These are phyloP conservation scores for Amanita thiersii DNA, from an alignment of 768 basidiomycete species.

Conservation along the genomic window DNA sequence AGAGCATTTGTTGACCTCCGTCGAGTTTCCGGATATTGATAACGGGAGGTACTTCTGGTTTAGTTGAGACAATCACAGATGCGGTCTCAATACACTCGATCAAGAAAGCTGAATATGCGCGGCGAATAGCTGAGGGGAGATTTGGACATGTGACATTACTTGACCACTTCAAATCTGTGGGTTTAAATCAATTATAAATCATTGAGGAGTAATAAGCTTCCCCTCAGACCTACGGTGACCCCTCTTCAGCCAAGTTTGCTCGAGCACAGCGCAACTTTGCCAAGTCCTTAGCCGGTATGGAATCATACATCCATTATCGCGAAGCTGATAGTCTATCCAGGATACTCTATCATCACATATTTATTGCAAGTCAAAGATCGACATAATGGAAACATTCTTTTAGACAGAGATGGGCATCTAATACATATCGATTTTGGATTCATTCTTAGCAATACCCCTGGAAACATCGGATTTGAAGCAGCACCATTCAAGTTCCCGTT, in stretches of 20 bases:
- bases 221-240: slow-evolving; percentile 79
- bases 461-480: slow-evolving; percentile 98
- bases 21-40: slow-evolving; percentile 91
- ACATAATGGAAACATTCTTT: slow-evolving; percentile 95
- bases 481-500: slow-evolving; percentile 95
- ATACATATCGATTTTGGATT: slow-evolving; percentile 99
- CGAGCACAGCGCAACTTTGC: slow-evolving; percentile 93
- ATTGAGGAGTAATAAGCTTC: background rate
- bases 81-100: slow-evolving; percentile 98
- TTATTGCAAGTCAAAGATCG: slow-evolving; percentile 97
- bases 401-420: slow-evolving; percentile 91
- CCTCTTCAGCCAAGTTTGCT: slow-evolving; percentile 76
- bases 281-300: slow-evolving; percentile 75
- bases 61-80: slow-evolving; percentile 98
- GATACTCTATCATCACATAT: slow-evolving; percentile 94
- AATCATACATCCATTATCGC: background rate
- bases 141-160: slow-evolving; percentile 83
- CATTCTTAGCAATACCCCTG: slow-evolving; percentile 94
- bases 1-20: slow-evolving; percentile 1
- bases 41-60: slow-evolving; percentile 84
- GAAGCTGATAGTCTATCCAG: slow-evolving; percentile 23
- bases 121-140: slow-evolving; percentile 70
- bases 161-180: slow-evolving; percentile 85
- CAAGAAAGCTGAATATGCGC: slow-evolving; percentile 97
- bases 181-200: slow-evolving; percentile 16